Conservation (phyloP, 2,329 filamentous ascomycete genomes). For the Sporothrix globosa region DNA sequence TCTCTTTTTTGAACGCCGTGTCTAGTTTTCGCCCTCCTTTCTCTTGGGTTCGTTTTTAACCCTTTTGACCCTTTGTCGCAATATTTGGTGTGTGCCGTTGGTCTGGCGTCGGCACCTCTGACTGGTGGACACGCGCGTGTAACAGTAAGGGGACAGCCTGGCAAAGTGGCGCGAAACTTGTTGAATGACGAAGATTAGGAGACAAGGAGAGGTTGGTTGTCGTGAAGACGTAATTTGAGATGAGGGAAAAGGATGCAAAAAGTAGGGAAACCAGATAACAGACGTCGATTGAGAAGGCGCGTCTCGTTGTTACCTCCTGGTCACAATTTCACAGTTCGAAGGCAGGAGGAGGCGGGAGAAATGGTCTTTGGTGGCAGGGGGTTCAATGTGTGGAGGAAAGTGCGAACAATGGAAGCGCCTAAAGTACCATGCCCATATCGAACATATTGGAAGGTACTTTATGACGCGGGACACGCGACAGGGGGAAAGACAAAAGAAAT, state of each 20-base stretch:
- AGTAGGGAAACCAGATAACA: neutral
- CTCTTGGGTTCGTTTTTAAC: neutral
- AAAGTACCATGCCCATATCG: neutral
- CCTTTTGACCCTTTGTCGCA: neutral
- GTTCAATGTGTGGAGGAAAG: slow-evolving; percentile 4
- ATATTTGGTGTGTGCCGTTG: slow-evolving; percentile 5
- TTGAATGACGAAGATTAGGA: neutral
- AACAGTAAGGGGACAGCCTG: slow-evolving; percentile 1
- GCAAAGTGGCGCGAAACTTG: neutral
- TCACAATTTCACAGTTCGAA: neutral
- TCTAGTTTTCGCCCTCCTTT: slow-evolving; percentile 24
- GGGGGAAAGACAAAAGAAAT: slow-evolving; percentile 22
- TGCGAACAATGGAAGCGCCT: neutral
- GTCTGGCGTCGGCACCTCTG: neutral
- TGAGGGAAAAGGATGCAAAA: neutral
- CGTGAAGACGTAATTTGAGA: neutral
- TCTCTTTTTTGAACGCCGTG: slow-evolving; percentile 13
- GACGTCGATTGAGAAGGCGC: slow-evolving; percentile 23
- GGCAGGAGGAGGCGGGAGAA: slow-evolving; percentile 23
- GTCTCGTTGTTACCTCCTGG: slow-evolving; percentile 1
- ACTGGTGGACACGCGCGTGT: slow-evolving; percentile 21
- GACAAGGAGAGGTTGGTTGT: too few species aligned
- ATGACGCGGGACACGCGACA: slow-evolving; percentile 29
- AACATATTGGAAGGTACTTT: neutral
- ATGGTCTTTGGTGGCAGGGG: slow-evolving; percentile 4